phyloP scores from a whole-genome alignment of 345 rosid genomes.

The Syzygium jambos region DNA sequence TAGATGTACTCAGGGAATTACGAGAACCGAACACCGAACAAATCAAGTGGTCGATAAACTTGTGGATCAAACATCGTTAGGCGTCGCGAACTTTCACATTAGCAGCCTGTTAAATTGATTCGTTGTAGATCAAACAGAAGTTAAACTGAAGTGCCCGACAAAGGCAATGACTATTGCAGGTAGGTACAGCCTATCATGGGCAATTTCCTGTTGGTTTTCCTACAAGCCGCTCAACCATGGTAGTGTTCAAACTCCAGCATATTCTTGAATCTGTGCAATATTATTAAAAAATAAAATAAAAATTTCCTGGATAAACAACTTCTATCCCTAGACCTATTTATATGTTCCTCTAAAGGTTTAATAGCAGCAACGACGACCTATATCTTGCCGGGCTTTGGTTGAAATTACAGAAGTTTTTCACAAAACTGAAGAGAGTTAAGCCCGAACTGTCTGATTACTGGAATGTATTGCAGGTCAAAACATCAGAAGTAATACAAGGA shows the following conservation, averaged over 20 bases:
- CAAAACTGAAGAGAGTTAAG: background rate
- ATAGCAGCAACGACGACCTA: background rate
- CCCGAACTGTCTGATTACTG: background rate
- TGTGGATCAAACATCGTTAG: background rate
- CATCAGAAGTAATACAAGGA: background rate
- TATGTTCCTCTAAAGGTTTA: background rate
- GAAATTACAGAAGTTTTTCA: background rate
- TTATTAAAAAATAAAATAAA: no score
- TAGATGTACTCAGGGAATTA: background rate
- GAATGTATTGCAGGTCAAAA: background rate
- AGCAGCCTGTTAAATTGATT: background rate
- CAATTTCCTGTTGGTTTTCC: background rate
- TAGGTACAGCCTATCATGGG: background rate
- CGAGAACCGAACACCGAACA: background rate
- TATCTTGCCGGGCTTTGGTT: background rate
- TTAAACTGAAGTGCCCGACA: background rate
- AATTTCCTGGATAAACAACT: background rate
- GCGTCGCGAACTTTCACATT: background rate
- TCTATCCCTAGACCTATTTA: background rate
- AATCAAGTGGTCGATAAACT: background rate
- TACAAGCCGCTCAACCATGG: background rate
- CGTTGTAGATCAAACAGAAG: background rate
- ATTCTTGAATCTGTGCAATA: background rate
- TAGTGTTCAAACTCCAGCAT: background rate
- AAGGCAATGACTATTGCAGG: background rate